These are phyloP conservation scores for Ceratocystis cubensis DNA, from an alignment of 2,329 filamentous ascomycete genomes.

Conservation along the genomic window DNA sequence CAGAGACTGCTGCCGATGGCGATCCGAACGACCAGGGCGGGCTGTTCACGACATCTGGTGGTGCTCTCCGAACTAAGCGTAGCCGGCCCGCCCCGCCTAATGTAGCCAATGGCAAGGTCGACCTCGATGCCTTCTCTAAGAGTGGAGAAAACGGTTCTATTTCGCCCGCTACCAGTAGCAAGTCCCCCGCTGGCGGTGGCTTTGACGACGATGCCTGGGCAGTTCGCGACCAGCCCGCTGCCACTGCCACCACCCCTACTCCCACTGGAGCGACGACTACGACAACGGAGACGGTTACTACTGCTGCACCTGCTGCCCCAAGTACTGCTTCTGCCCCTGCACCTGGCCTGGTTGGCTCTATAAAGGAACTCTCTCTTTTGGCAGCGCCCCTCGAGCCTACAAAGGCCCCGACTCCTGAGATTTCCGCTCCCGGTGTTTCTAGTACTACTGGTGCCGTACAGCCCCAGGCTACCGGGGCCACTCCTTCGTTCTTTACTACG, in stretches of 20 bases:
- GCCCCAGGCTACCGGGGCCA: conserved; percentile 40
- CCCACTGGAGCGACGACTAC: neutral
- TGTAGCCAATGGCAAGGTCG: conserved; percentile 72
- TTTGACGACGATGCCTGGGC: conserved; percentile 98
- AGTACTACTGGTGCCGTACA: conserved; percentile 29
- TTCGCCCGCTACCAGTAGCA: conserved; percentile 24
- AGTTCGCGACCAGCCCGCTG: conserved; percentile 48
- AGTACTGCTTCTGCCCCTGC: conserved; percentile 20
- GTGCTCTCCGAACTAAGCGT: conserved; percentile 84
- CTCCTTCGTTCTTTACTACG: conserved; percentile 44
- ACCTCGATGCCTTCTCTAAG: conserved; percentile 72
- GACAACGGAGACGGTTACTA: conserved; percentile 22
- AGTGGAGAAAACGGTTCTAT: conserved; percentile 29
- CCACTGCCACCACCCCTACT: neutral
- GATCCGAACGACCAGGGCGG: conserved; percentile 48
- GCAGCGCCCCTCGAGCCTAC: conserved; percentile 41
- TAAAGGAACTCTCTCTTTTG: conserved; percentile 46
- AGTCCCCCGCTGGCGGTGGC: conserved; percentile 35
- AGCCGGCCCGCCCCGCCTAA: conserved; percentile 77
- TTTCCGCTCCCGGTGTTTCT: conserved; percentile 15
- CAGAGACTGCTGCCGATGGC: conserved; percentile 47
- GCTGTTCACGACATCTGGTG: conserved; percentile 87
- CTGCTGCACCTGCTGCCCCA: conserved; percentile 27
- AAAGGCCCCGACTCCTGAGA: conserved; percentile 29
- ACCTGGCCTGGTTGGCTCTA: conserved; percentile 44